Conservation (phyloP, 2,329 filamentous ascomycete genomes). For the Penicillium sumatraense region DNA sequence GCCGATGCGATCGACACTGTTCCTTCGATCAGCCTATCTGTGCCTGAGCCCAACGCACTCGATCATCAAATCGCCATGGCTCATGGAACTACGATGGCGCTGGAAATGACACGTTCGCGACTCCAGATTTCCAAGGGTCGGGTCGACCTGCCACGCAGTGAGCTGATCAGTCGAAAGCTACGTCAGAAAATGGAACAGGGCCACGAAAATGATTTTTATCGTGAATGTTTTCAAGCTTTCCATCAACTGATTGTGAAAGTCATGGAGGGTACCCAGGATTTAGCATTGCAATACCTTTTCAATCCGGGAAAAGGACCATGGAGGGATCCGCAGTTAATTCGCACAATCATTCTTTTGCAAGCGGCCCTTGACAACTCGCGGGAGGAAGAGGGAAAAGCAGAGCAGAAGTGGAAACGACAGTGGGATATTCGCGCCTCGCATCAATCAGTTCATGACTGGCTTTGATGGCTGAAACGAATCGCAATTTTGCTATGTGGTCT, state of each 20-base stretch:
- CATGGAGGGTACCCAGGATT: conserved; percentile 1
- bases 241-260: neutral
- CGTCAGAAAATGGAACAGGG: conserved; percentile 12
- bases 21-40: neutral
- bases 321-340: neutral
- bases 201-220: conserved; percentile 17
- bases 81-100: conserved; percentile 22
- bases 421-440: conserved; percentile 6
- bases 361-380: conserved; percentile 9
- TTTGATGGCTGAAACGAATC: too few species aligned
- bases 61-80: conserved; percentile 23
- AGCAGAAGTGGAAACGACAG: conserved; percentile 18
- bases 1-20: neutral
- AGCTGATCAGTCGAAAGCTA: conserved; percentile 8
- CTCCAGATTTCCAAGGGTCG: conserved; percentile 12
- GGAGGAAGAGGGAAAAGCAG: conserved; percentile 13
- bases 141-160: conserved; percentile 2
- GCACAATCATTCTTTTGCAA: conserved; percentile 4
- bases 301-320: conserved; percentile 6
- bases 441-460: too few species aligned
- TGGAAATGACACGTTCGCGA: conserved; percentile 21
- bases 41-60: conserved; percentile 22
- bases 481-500: too few species aligned
- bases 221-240: conserved; percentile 10
- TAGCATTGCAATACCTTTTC: conserved; percentile 10